phyloP scores from a whole-genome alignment of 2,329 filamentous ascomycete species.

The Thelonectria blattea region DNA sequence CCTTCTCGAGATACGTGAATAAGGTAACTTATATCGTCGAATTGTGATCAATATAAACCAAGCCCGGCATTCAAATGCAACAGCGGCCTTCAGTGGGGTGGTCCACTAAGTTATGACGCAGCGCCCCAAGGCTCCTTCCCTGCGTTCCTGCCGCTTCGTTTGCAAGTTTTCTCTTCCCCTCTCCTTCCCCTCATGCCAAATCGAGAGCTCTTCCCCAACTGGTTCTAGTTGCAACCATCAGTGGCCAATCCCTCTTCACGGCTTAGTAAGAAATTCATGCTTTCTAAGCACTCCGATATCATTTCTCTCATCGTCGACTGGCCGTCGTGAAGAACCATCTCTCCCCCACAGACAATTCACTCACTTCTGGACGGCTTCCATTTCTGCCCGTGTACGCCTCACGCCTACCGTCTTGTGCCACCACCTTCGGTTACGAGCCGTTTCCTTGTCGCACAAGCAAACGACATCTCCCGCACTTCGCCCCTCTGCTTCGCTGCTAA shows the following conservation, averaged over 20 bases:
- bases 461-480: background rate
- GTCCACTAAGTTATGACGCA: constrained; percentile 16
- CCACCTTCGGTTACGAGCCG: background rate
- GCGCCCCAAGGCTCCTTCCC: background rate
- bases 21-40: too few species aligned
- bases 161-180: background rate
- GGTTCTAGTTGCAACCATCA: constrained; percentile 6
- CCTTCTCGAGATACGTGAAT: too few species aligned
- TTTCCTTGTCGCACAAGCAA: background rate
- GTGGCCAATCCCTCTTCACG: constrained; percentile 29
- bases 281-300: constrained; percentile 36
- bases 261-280: constrained; percentile 34
- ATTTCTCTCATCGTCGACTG: constrained; percentile 14
- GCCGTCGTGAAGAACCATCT: background rate
- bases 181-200: constrained; percentile 12
- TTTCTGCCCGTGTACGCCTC: background rate
- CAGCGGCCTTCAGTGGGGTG: constrained; percentile 21
- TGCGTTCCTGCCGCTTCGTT: background rate
- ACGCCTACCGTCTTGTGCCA: background rate
- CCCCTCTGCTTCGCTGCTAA: background rate
- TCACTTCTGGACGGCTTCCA: background rate
- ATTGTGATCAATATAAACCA: too few species aligned
- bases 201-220: constrained; percentile 9
- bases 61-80: background rate
- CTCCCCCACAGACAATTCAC: background rate